Conservation (phyloP, 331 rosid species). For the Quercus phellos region DNA sequence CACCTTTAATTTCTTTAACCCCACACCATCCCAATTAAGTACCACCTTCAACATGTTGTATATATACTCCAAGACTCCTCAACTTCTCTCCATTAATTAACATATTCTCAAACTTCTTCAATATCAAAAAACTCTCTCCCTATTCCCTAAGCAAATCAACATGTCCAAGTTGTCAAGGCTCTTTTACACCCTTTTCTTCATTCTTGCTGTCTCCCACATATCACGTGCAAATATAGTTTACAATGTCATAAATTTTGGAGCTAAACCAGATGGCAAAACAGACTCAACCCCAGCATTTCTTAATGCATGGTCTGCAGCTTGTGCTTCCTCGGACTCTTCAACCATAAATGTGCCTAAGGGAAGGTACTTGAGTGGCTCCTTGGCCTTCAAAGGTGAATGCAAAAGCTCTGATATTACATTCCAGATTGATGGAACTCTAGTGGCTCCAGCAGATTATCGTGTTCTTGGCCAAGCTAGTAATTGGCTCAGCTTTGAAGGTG, state of each 20-base stretch:
- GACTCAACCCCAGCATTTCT: constrained; percentile 39
- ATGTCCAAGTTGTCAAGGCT: too few species aligned
- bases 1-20: too few species aligned
- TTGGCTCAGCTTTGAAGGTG: constrained; percentile 43
- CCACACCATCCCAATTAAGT: too few species aligned
- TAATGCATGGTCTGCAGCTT: constrained; percentile 37
- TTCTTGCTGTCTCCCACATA: too few species aligned
- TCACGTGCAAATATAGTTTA: not conserved
- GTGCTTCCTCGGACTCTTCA: constrained; percentile 13
- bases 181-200: too few species aligned
- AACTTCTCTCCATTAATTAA: too few species aligned
- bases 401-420: constrained; percentile 26
- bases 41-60: too few species aligned
- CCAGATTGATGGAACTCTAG: constrained; percentile 37
- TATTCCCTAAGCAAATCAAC: too few species aligned
- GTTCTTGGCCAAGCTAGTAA: constrained; percentile 15
- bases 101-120: too few species aligned
- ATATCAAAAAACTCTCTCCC: too few species aligned
- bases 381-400: constrained; percentile 31
- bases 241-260: constrained; percentile 48
- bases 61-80: too few species aligned
- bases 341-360: constrained; percentile 38
- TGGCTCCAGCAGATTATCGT: constrained; percentile 34
- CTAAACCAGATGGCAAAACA: constrained; percentile 29
- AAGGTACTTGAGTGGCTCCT: constrained; percentile 18